Base-by-base conservation (phyloP, 1,284 basidiomycete species). In the Psilocybe mexicana region DNA sequence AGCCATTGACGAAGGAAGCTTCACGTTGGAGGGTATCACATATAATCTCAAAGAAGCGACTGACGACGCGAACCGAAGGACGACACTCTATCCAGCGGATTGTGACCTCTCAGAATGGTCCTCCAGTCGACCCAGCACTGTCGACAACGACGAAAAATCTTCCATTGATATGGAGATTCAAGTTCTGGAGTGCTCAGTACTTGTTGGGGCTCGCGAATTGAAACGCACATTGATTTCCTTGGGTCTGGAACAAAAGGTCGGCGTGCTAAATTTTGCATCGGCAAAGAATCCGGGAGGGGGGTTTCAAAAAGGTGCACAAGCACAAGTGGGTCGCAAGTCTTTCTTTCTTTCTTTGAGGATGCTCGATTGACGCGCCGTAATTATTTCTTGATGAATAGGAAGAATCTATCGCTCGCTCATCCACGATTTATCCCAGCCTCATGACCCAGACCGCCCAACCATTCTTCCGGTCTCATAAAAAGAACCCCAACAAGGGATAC, bases 221-320 rank as follows among this genome's bases (percentile, higher is more conserved):
- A 51, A 62, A 54, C 33, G 52, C 51, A 11, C 57, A 11, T 38
- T 64, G 24, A 43, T 57, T 23, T 48, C 52, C 28, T 43, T 35
- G 24, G 25, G 24, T 25, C 35, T 42, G 8, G 50, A 57, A 25
- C 54, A 60, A 28, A 76, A 69, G 52, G 75, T 86, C 40, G 85
- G 85, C n/a, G 73, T 88, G 18, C 79, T 90, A 42, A 88, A 84
- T 67, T 90, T 89, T 64, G 87, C 86, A 3, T 87, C 85, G 12
- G 86, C 87, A 6, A 86, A 76, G 62, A 82, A 83, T 26, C 84
- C 86, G 1, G 88, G 87, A 1, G 87, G 88, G 5, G 87, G 88
- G 1, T 90, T 90, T 68, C 72, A 82, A 35, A 74, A 63, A 28
- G 88, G 88, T 18, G 80, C 87, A 1, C 80, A 81, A 62, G 87